A percentile compares a stretch with the other conserved stretches of the same genome.
These are phyloP conservation scores for Paracorniculantispora psalliotae DNA, from an alignment of 2,329 filamentous ascomycete genomes.

Conservation along the genomic window DNA sequence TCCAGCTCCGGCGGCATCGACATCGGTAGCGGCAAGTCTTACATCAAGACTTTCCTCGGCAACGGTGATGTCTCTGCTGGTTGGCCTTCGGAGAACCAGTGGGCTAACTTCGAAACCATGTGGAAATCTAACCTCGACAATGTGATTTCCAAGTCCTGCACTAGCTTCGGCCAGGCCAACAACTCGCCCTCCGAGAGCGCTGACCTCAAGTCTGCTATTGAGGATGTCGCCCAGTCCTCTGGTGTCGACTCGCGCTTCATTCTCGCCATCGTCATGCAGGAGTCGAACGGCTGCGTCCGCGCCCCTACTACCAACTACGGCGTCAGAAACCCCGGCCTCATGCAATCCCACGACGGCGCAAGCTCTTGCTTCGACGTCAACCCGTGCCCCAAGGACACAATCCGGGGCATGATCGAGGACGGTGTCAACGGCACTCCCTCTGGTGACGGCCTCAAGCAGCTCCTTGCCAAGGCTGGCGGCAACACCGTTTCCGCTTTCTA, in stretches of 20 bases:
- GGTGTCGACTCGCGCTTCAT: constrained; percentile 37
- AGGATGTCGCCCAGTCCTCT: constrained; percentile 23
- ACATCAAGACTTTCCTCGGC: constrained; percentile 22
- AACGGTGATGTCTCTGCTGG: constrained; percentile 24
- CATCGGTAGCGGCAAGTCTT: constrained; percentile 22
- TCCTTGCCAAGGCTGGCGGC: constrained; percentile 25
- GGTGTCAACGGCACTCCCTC: constrained; percentile 36
- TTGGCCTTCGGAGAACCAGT: constrained; percentile 25
- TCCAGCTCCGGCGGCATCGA: constrained; percentile 13
- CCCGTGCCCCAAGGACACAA: constrained; percentile 22
- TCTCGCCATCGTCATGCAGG: constrained; percentile 40
- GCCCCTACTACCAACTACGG: constrained; percentile 35
- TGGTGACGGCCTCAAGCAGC: constrained; percentile 38
- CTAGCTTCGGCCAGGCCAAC: constrained; percentile 12
- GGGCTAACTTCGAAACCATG: constrained; percentile 25
- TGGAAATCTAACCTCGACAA: constrained; percentile 19
- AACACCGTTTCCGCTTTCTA: constrained; percentile 36
- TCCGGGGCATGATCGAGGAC: constrained; percentile 32
- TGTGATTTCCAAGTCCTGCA: constrained; percentile 19
- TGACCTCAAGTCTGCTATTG: constrained; percentile 28
- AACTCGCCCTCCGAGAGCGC: constrained; percentile 19
- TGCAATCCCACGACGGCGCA: constrained; percentile 32
- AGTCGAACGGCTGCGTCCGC: constrained; percentile 40
- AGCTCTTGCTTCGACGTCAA: constrained; percentile 30
- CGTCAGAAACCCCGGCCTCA: constrained; percentile 38